phyloP scores from a whole-genome alignment of 108 stramenopile species.

The Fragilaria crotonensis region DNA sequence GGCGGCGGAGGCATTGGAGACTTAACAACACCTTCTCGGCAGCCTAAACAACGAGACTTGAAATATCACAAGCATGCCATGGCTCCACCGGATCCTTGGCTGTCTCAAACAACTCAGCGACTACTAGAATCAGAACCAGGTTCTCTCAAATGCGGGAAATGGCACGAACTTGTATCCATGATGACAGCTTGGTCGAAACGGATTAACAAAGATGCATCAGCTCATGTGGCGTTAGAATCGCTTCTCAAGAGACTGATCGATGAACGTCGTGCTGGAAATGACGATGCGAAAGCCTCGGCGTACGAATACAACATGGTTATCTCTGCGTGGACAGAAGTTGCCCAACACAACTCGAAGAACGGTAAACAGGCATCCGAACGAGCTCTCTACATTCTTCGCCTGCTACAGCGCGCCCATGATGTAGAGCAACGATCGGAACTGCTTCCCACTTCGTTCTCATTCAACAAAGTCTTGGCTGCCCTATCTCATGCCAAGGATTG shows the following conservation, averaged over 20 bases:
- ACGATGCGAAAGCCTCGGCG: constrained; percentile 23
- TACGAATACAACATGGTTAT: constrained; percentile 67
- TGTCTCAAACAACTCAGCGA: constrained; percentile 18
- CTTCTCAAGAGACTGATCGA: constrained; percentile 68
- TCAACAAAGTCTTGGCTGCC: not conserved
- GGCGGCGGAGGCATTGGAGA: no score
- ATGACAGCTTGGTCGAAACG: constrained; percentile 31
- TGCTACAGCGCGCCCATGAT: not conserved
- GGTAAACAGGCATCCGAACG: constrained; percentile 39
- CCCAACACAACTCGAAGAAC: constrained; percentile 12
- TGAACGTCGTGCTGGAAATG: constrained; percentile 58
- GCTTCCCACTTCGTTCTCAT: constrained; percentile 5
- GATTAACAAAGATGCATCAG: constrained; percentile 21
- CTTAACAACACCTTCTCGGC: no score
- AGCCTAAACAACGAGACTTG: no score
- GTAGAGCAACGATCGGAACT: constrained; percentile 11
- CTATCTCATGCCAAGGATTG: constrained; percentile 5
- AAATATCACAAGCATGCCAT: not conserved
- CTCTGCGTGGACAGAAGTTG: constrained; percentile 54
- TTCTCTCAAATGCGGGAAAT: constrained; percentile 34
- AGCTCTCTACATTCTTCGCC: constrained; percentile 20
- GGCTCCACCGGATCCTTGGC: constrained; percentile 11
- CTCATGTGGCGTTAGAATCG: constrained; percentile 47
- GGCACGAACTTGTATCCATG: constrained; percentile 47
- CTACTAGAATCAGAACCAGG: constrained; percentile 18